Evolutionary conservation across 768 basidiomycete genomes (phyloP).

Genomic region (Pilatotrama ljubarskyi): DNA sequence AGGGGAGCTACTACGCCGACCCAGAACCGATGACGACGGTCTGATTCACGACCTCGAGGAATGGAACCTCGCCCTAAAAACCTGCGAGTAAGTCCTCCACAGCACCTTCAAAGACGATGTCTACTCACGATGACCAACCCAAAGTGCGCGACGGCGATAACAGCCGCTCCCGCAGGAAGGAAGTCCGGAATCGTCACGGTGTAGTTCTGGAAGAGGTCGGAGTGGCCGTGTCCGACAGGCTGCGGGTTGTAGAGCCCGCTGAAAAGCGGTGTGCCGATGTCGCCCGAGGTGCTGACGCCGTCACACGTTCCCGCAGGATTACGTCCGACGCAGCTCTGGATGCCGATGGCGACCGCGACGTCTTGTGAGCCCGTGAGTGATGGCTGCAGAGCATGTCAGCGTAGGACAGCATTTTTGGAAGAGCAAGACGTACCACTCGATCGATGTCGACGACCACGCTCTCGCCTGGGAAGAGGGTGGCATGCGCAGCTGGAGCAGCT

Average conservation of each 20-base stretch:
- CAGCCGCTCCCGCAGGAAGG: constrained; percentile 11
- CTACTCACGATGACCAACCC: constrained; percentile 20
- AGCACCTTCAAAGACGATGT: too few relatives aligned
- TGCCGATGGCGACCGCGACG: constrained; percentile 35
- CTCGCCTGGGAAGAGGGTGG: constrained; percentile 25
- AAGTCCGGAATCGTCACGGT: constrained; percentile 24
- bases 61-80: background rate
- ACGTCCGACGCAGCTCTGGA: constrained; percentile 27
- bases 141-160: constrained; percentile 23
- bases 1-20: background rate
- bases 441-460: constrained; percentile 35
- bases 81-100: too few relatives aligned
- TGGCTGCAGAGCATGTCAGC: constrained; percentile 19
- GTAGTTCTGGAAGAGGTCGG: constrained; percentile 26
- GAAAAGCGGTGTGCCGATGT: constrained; percentile 33
- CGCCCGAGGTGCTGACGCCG: constrained; percentile 12
- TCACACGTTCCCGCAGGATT: constrained; percentile 14
- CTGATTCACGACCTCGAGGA: background rate
- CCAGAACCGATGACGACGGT: background rate
- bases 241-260: constrained; percentile 28
- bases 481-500: constrained; percentile 25
- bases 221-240: background rate
- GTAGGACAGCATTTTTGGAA: too few relatives aligned
- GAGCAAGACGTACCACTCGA: constrained; percentile 30
- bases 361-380: constrained; percentile 34